Percentiles rank a stretch among this genome's conserved stretches.
phyloP scores from a whole-genome alignment of 2,329 filamentous ascomycete species.

The Amylocarpus encephaloides region DNA sequence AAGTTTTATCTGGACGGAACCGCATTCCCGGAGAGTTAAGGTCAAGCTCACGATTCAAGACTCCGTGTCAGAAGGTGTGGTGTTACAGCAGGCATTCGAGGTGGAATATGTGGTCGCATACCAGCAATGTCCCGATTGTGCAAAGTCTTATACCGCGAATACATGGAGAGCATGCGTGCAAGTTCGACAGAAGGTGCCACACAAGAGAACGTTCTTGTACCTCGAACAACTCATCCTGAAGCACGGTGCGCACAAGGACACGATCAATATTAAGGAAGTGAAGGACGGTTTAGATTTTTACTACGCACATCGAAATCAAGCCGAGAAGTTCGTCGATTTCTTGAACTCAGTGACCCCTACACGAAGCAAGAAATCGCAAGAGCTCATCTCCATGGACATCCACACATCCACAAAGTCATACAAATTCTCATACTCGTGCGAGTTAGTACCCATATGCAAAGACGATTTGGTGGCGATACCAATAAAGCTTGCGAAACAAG shows the following conservation, averaged over 20 bases:
- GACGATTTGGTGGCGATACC: conserved; percentile 94
- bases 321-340: conserved; percentile 89
- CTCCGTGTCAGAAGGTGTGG: conserved; percentile 53
- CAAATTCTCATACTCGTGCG: conserved; percentile 88
- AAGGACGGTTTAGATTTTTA: conserved; percentile 96
- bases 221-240: conserved; percentile 95
- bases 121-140: conserved; percentile 92
- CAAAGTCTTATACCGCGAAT: conserved; percentile 94
- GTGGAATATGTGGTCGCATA: conserved; percentile 85
- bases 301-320: conserved; percentile 83
- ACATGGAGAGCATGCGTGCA: conserved; percentile 92
- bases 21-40: conserved; percentile 85
- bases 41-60: conserved; percentile 93
- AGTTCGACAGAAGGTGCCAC: conserved; percentile 91
- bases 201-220: conserved; percentile 80
- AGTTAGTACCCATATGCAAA: conserved; percentile 92
- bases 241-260: conserved; percentile 83
- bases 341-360: conserved; percentile 75
- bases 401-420: conserved; percentile 88
- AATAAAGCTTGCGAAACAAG: conserved; percentile 76
- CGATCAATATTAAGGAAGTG: conserved; percentile 96
- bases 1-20: conserved; percentile 96
- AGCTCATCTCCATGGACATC: conserved; percentile 87
- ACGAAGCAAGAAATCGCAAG: conserved; percentile 76
- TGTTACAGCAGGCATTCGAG: conserved; percentile 90